Evolutionary conservation across 2,329 filamentous ascomycete genomes (phyloP).

Genomic region (Karstenula rhodostoma): DNA sequence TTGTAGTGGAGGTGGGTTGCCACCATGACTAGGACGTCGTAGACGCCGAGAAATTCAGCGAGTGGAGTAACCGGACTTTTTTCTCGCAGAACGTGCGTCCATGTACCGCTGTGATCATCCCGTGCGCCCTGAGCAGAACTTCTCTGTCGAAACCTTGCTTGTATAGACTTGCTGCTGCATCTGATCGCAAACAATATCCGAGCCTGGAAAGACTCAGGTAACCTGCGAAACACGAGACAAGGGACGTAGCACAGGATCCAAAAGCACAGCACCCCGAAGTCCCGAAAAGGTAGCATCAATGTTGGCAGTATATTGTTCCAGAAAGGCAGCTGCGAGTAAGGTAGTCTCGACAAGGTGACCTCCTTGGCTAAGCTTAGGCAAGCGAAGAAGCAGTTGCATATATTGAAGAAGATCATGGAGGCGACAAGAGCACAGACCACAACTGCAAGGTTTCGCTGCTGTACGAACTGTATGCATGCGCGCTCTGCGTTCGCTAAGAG

Average conservation of each 20-base stretch:
- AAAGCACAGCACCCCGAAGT: slow-evolving; percentile 6
- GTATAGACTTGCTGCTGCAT: too few relatives aligned
- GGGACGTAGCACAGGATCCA: slow-evolving; percentile 19
- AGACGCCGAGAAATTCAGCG: slow-evolving; percentile 36
- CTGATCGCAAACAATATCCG: too few relatives aligned
- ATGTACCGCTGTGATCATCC: too few relatives aligned
- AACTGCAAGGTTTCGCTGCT: background rate
- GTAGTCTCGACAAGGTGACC: slow-evolving; percentile 5
- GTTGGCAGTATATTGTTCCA: background rate
- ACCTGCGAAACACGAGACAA: background rate
- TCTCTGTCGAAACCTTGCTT: too few relatives aligned
- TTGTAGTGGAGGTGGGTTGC: slow-evolving; percentile 36
- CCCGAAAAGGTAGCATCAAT: slow-evolving; percentile 9
- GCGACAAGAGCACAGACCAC: slow-evolving; percentile 21
- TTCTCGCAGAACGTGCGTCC: too few relatives aligned
- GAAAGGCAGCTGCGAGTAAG: background rate
- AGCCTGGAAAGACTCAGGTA: too few relatives aligned
- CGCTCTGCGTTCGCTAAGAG: background rate
- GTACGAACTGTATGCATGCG: background rate
- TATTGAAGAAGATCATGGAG: slow-evolving; percentile 22
- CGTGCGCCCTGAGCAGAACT: too few relatives aligned
- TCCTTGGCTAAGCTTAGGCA: background rate
- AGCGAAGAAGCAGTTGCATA: slow-evolving; percentile 17
- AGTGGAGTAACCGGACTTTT: too few relatives aligned
- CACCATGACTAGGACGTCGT: slow-evolving; percentile 40